Conservation (phyloP, 192 early-diverging fungal species). For the Pilobolus umbonatus region DNA sequence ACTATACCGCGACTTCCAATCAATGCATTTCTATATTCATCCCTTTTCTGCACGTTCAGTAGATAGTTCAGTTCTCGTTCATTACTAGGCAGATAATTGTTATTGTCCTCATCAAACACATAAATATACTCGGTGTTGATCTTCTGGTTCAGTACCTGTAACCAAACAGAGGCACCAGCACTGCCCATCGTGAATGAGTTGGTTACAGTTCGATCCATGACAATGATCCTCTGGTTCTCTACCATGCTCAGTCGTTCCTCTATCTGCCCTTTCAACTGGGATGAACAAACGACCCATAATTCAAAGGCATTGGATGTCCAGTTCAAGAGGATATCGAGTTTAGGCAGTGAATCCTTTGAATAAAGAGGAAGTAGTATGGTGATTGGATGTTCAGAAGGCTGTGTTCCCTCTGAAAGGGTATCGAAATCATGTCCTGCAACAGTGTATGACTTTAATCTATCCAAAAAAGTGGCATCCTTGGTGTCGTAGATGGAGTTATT, state of each 20-base stretch:
- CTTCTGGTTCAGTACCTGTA: slow-evolving; percentile 4
- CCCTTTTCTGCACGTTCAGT: slow-evolving; percentile 26
- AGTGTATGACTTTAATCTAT: slow-evolving; percentile 10
- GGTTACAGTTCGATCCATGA: background rate
- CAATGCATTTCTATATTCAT: slow-evolving; percentile 40
- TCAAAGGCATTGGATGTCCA: background rate
- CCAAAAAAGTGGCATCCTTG: background rate
- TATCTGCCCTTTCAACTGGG: background rate
- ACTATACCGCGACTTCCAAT: slow-evolving; percentile 41
- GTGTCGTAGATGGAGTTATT: background rate
- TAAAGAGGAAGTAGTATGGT: slow-evolving; percentile 7
- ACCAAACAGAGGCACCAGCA: slow-evolving; percentile 8
- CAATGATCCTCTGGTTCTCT: background rate
- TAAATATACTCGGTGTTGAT: slow-evolving; percentile 9
- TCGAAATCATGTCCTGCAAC: background rate
- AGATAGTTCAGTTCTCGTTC: slow-evolving; percentile 32
- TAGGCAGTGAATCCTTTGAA: slow-evolving; percentile 1
- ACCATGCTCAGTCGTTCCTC: background rate
- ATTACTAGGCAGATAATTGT: background rate
- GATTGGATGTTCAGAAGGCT: background rate
- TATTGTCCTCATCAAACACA: background rate
- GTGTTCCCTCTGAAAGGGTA: background rate
- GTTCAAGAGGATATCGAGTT: background rate
- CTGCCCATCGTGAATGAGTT: background rate
- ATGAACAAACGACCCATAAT: background rate